These are phyloP conservation scores for Vitis hybrid DNA, from an alignment of 177 flowering plant genomes.

Conservation along the genomic window DNA sequence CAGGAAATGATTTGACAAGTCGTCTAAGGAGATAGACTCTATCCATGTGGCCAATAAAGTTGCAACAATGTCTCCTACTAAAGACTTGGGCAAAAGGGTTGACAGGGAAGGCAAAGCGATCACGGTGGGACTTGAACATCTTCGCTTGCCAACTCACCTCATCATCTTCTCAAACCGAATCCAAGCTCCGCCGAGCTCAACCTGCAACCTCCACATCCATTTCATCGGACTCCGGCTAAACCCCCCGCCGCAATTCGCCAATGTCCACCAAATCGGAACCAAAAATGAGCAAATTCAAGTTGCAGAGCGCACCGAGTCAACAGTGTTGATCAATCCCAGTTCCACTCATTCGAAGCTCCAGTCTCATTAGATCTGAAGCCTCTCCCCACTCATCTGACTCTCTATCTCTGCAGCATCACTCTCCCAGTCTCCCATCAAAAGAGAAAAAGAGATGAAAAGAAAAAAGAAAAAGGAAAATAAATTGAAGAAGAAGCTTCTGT, in stretches of 20 bases:
- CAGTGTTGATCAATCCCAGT: slow-evolving; percentile 10
- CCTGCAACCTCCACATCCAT: slow-evolving; percentile 7
- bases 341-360: not conserved
- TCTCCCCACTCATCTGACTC: no score
- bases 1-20: slow-evolving; percentile 3
- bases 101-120: slow-evolving; percentile 15
- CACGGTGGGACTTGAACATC: slow-evolving; percentile 92
- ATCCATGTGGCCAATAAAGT: no score
- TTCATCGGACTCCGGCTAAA: slow-evolving; percentile 35
- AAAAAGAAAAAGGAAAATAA: slow-evolving; percentile 2
- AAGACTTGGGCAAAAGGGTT: no score
- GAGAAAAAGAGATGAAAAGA: slow-evolving; percentile 5
- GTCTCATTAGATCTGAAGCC: no score
- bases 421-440: no score
- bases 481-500: slow-evolving; percentile 33
- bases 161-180: slow-evolving; percentile 9
- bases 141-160: slow-evolving; percentile 25
- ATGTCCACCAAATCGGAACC: not conserved
- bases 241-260: slow-evolving; percentile 20
- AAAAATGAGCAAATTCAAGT: slow-evolving; percentile 5
- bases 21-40: no score
- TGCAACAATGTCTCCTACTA: no score
- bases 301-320: slow-evolving; percentile 1
- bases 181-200: slow-evolving; percentile 10
- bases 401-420: no score